Evolutionary conservation across 345 rosid genomes (phyloP).

Genomic region (Erysimum cheiranthoides): DNA sequence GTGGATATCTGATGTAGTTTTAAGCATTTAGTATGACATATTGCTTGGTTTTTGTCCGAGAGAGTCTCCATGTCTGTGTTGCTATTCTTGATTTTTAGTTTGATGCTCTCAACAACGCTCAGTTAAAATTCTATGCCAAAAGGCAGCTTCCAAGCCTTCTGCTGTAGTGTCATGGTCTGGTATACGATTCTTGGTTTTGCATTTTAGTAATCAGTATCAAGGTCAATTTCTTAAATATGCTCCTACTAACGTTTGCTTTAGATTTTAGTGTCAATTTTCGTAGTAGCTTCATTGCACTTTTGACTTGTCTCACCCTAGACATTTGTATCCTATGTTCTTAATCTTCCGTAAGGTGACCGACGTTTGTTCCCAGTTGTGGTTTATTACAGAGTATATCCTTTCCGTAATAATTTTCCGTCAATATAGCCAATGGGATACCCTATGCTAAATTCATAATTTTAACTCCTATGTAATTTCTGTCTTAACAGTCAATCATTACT

Average conservation of each 20-base stretch:
- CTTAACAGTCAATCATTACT: slow-evolving; percentile 79
- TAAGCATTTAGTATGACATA: slow-evolving; percentile 1
- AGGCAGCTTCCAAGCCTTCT: slow-evolving; percentile 9
- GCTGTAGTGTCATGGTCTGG: not conserved
- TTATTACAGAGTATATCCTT: not conserved
- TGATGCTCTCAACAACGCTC: not conserved
- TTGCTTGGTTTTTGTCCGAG: not conserved
- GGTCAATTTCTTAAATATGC: not conserved
- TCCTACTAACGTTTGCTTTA: not conserved
- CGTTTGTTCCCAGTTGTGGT: not conserved
- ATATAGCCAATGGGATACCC: not conserved
- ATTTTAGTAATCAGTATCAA: slow-evolving; percentile 7
- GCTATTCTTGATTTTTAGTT: slow-evolving; percentile 2
- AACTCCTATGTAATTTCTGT: slow-evolving; percentile 4
- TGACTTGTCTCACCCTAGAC: not conserved
- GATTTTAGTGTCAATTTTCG: not conserved
- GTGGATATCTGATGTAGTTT: not conserved
- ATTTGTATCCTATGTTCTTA: not conserved
- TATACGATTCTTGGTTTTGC: slow-evolving; percentile 6
- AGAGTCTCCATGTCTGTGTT: not conserved
- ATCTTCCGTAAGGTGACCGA: not conserved
- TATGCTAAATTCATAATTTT: not conserved
- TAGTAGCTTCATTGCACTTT: not conserved
- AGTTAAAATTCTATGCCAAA: not conserved
- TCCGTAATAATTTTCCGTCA: not conserved